Percentiles rank a stretch among this genome's conserved stretches.
Conservation (phyloP, 106 monocot species). For the Posidonia australis region DNA sequence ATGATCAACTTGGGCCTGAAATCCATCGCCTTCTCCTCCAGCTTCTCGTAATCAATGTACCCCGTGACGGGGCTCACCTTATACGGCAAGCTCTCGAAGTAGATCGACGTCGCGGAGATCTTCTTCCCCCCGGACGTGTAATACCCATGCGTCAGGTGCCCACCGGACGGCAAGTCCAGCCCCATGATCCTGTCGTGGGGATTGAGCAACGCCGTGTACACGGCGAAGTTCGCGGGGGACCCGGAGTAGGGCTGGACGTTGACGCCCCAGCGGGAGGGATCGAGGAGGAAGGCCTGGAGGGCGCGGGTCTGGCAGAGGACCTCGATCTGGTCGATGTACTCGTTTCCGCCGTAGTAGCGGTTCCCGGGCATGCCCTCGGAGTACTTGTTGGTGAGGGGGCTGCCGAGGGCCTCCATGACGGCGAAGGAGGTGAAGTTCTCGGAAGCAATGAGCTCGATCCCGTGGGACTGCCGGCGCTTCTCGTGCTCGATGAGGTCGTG, state of each 20-base stretch:
- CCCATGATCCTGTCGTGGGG: constrained; percentile 91
- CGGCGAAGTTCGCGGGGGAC: constrained; percentile 76
- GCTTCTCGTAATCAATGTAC: constrained; percentile 73
- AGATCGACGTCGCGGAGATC: constrained; percentile 85
- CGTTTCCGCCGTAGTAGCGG: constrained; percentile 89
- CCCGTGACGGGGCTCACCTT: constrained; percentile 63
- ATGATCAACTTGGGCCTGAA: constrained; percentile 79
- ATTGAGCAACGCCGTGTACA: constrained; percentile 64
- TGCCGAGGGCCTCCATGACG: constrained; percentile 79
- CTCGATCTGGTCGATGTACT: constrained; percentile 80
- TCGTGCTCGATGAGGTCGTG: constrained; percentile 64
- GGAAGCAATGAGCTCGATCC: constrained; percentile 90
- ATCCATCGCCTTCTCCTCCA: constrained; percentile 86
- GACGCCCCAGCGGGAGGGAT: constrained; percentile 64
- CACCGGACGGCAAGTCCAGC: constrained; percentile 74
- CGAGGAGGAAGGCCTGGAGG: constrained; percentile 58
- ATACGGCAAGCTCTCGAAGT: constrained; percentile 78
- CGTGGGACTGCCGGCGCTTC: constrained; percentile 73
- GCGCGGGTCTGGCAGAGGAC: constrained; percentile 69
- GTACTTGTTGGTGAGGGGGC: constrained; percentile 84
- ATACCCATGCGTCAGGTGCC: constrained; percentile 80
- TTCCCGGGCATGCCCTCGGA: constrained; percentile 86
- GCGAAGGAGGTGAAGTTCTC: constrained; percentile 90
- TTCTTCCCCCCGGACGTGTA: constrained; percentile 81
- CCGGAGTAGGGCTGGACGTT: constrained; percentile 92